Evolutionary conservation across 2,329 filamentous ascomycete species (phyloP).

Genomic region (Talaromyces sp.): DNA sequence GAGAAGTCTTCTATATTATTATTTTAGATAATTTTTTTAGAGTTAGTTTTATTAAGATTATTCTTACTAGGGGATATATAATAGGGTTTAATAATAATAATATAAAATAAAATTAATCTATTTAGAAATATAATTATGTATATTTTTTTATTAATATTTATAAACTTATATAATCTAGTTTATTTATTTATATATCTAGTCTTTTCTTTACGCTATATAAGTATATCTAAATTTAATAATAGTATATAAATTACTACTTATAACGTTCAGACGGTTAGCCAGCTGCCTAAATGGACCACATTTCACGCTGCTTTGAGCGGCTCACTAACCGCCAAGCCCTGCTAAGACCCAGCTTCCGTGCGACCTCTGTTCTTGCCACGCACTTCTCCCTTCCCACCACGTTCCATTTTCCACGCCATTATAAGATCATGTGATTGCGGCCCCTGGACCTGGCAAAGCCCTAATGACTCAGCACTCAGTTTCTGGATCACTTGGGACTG

Average conservation of each 20-base stretch:
- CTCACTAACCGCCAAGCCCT: background rate
- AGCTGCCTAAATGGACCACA: slow-evolving; percentile 6
- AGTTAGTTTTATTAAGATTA: too few species aligned
- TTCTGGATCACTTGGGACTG: background rate
- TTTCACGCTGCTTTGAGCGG: slow-evolving; percentile 21
- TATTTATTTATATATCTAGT: too few species aligned
- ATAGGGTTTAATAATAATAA: too few species aligned
- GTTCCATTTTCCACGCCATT: background rate
- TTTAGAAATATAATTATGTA: too few species aligned
- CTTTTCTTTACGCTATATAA: too few species aligned
- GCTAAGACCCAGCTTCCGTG: background rate
- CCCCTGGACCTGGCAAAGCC: background rate
- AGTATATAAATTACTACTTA: background rate
- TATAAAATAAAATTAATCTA: too few species aligned
- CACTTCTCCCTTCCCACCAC: background rate
- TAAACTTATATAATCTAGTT: too few species aligned
- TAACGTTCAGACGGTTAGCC: slow-evolving; percentile 14
- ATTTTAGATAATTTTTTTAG: too few species aligned
- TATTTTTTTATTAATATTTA: too few species aligned
- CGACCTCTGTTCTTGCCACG: background rate
- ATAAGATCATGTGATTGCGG: background rate
- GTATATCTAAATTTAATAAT: too few species aligned
- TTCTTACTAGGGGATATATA: too few species aligned
- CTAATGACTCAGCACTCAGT: background rate
- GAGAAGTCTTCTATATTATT: too few species aligned